phyloP scores from a whole-genome alignment of 768 basidiomycete species.

The Holtermannia corniformis region DNA sequence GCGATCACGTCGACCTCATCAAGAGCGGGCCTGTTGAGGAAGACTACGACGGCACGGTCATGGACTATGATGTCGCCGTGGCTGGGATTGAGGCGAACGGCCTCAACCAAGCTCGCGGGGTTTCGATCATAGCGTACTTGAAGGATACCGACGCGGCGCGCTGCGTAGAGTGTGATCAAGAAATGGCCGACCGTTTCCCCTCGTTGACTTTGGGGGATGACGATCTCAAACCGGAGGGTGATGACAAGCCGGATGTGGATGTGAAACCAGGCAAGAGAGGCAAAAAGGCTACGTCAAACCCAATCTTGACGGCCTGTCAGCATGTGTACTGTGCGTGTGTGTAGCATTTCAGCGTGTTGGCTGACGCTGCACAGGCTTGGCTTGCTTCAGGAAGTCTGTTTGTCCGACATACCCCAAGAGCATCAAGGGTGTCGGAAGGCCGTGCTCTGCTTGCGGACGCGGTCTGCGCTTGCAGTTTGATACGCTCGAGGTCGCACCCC shows the following conservation, averaged over 20 bases:
- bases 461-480: conserved; percentile 56
- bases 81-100: conserved; percentile 69
- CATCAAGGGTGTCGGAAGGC: conserved; percentile 49
- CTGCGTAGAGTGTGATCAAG: conserved; percentile 76
- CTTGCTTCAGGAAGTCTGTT: conserved; percentile 71
- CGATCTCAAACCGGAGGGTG: conserved; percentile 33
- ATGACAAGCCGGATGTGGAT: conserved; percentile 38
- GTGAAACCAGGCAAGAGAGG: conserved; percentile 25
- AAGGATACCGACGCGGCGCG: conserved; percentile 79
- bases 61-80: conserved; percentile 69
- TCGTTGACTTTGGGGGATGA: conserved; percentile 24
- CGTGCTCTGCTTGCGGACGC: conserved; percentile 70
- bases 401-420: conserved; percentile 73
- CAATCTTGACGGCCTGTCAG: conserved; percentile 81
- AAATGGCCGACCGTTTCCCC: conserved; percentile 50
- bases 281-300: conserved; percentile 38
- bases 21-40: conserved; percentile 43
- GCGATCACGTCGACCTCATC: conserved; percentile 71
- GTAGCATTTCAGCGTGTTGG: background rate
- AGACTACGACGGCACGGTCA: conserved; percentile 45
- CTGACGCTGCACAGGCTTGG: conserved; percentile 22
- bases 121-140: conserved; percentile 72
- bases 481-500: conserved; percentile 70
- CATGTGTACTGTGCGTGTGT: conserved; percentile 68
- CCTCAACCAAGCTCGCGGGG: conserved; percentile 60